A percentile compares a stretch with the other conserved stretches of the same genome.
Evolutionary conservation across 495 filamentous ascomycete genomes (phyloP).

Genomic region (Baudoinia panamericana): DNA sequence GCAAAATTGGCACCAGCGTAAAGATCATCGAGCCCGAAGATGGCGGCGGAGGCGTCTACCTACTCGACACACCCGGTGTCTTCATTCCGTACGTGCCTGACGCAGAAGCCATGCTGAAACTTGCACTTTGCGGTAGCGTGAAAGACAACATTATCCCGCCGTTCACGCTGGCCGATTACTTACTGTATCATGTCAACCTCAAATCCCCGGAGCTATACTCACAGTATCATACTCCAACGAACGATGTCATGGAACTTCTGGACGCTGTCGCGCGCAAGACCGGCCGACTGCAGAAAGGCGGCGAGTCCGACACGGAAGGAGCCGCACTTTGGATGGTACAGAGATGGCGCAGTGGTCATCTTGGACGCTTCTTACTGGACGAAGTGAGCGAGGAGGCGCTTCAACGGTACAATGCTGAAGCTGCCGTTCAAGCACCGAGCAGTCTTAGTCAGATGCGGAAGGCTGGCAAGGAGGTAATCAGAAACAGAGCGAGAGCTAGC

Average conservation of each 20-base stretch:
- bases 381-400: constrained; percentile 49
- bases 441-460: constrained; percentile 27
- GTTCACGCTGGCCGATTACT: constrained; percentile 70
- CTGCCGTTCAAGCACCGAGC: constrained; percentile 9
- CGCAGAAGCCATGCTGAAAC: constrained; percentile 78
- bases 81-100: constrained; percentile 84
- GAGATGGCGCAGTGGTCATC: constrained; percentile 62
- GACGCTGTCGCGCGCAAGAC: constrained; percentile 54
- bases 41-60: constrained; percentile 42
- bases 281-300: constrained; percentile 65
- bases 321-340: constrained; percentile 75
- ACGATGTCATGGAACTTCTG: constrained; percentile 61
- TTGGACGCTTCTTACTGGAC: constrained; percentile 73
- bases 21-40: constrained; percentile 47
- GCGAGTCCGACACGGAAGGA: constrained; percentile 53
- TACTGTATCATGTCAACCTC: constrained; percentile 69
- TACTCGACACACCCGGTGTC: constrained; percentile 70
- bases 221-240: constrained; percentile 59
- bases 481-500: constrained; percentile 4
- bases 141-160: constrained; percentile 73
- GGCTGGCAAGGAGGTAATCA: constrained; percentile 24
- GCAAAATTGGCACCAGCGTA: constrained; percentile 70
- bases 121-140: constrained; percentile 78
- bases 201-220: constrained; percentile 44
- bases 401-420: constrained; percentile 28